Evolutionary conservation across 1,284 basidiomycete species (phyloP).

Genomic region (Sanghuangporus baumii): DNA sequence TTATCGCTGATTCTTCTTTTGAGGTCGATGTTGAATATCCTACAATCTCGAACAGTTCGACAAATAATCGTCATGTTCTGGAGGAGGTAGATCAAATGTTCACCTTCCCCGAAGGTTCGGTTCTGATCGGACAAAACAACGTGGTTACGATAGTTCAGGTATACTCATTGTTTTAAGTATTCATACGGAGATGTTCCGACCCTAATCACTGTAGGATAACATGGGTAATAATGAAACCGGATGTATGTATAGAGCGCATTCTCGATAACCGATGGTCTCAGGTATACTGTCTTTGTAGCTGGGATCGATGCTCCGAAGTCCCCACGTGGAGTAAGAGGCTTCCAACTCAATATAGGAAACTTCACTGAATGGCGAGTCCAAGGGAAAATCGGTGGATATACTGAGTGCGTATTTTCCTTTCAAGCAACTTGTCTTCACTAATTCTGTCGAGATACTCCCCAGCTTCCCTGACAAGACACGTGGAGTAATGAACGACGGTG

Average conservation of each 20-base stretch:
- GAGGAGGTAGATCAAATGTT: slow-evolving; percentile 63
- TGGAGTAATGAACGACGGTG: slow-evolving; percentile 74
- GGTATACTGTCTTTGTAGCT: background rate
- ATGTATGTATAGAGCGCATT: slow-evolving; percentile 29
- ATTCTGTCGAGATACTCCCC: background rate
- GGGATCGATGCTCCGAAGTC: slow-evolving; percentile 28
- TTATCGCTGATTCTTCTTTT: slow-evolving; percentile 7
- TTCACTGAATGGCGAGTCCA: slow-evolving; percentile 76
- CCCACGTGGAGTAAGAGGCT: slow-evolving; percentile 75
- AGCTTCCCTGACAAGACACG: slow-evolving; percentile 67
- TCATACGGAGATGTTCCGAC: background rate
- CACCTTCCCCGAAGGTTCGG: slow-evolving; percentile 49
- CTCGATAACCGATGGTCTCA: background rate
- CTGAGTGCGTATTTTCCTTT: slow-evolving; percentile 34
- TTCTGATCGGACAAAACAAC: slow-evolving; percentile 53
- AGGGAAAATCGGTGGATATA: slow-evolving; percentile 76
- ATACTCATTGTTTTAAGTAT: slow-evolving; percentile 10
- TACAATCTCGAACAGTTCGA: slow-evolving; percentile 31
- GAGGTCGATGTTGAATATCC: slow-evolving; percentile 27
- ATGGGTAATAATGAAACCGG: slow-evolving; percentile 69
- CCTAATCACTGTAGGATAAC: slow-evolving; percentile 47
- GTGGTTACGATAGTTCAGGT: slow-evolving; percentile 73
- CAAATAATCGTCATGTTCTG: slow-evolving; percentile 50
- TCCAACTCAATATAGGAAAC: slow-evolving; percentile 52
- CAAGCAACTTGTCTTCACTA: background rate